Base-by-base conservation (phyloP, 495 filamentous ascomycete genomes). In the Jackrogersella minutella region DNA sequence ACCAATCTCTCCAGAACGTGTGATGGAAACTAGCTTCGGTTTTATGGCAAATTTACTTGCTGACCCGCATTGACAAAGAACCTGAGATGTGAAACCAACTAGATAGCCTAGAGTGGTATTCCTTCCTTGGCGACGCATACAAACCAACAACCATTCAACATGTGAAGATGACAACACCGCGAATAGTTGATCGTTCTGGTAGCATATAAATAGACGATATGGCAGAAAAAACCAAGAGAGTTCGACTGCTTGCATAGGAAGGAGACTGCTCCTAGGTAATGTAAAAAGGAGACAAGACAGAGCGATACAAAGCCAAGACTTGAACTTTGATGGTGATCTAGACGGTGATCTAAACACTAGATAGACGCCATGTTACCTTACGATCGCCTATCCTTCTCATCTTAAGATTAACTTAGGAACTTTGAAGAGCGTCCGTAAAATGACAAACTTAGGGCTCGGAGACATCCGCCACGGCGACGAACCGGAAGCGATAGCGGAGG, bases 401-500 rank as follows among this genome's bases (percentile, higher is more conserved):
- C 3, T 3, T 10, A 2, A 14, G 9, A 37, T 13, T 2, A 37
- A 37, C 2, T 10, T 37, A 37, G n/a, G 34, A 37, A 2, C 4
- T 36, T 2, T 6, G 2, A n/a, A 36, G 10, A 17, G 28, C 14
- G n/a, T 9, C 28, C 39, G 16, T 26, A 46, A 4, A 52, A 33
- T 17, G n/a, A 33, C n/a, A 21, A 21, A 36, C n/a, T 26, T 46
- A 17, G 58, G 36, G 13, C 13, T 36, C 26, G 63, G 39, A 66
- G 26, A 51, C 26, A 36, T 47, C 14, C 36, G 51, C 19, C 21
- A 41, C 24, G 19, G 26, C 11, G 56, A 33, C 7, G 49, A 14
- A 33, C 14, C 40, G 41, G 22, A 37, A 43, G 24, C 47, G 64
- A 19, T 37, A 40, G 37, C 52, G 51, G 30, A 17, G 36, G 16